Evolutionary conservation across 495 filamentous ascomycete genomes (phyloP).

Genomic region (Hyaloscypha hepaticicola): DNA sequence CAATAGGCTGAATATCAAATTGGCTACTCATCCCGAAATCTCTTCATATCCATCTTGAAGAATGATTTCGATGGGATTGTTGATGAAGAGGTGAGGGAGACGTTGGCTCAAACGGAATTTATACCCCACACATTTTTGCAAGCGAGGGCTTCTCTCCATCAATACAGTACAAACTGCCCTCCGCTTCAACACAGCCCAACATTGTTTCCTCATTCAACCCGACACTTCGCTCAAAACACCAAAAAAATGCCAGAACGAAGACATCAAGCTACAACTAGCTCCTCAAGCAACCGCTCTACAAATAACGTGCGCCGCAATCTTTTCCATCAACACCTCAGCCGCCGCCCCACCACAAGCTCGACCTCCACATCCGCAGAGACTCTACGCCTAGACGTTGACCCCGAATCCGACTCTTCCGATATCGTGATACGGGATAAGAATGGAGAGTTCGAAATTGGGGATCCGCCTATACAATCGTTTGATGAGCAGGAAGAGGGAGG

Average conservation of each 20-base stretch:
- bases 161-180: not conserved
- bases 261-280: conserved; percentile 5
- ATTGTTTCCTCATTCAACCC: not conserved
- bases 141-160: conserved; percentile 20
- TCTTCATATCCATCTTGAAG: not conserved
- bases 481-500: conserved; percentile 47
- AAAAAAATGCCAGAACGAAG: conserved; percentile 29
- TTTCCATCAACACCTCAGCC: conserved; percentile 68
- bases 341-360: conserved; percentile 58
- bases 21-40: conserved; percentile 31
- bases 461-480: conserved; percentile 50
- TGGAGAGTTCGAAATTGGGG: conserved; percentile 70
- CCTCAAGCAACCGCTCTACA: conserved; percentile 16
- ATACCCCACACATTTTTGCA: conserved; percentile 11
- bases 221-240: conserved; percentile 6
- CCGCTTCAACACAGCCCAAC: conserved; percentile 22
- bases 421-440: conserved; percentile 76
- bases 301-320: conserved; percentile 61
- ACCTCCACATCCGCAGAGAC: conserved; percentile 40
- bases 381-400: conserved; percentile 33
- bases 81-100: not conserved
- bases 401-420: conserved; percentile 54
- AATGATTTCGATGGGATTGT: not conserved
- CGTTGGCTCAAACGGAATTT: not conserved
- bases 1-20: conserved; percentile 64